Evolutionary conservation across 1,284 basidiomycete genomes (phyloP).

Genomic region (Grifola frondosa): DNA sequence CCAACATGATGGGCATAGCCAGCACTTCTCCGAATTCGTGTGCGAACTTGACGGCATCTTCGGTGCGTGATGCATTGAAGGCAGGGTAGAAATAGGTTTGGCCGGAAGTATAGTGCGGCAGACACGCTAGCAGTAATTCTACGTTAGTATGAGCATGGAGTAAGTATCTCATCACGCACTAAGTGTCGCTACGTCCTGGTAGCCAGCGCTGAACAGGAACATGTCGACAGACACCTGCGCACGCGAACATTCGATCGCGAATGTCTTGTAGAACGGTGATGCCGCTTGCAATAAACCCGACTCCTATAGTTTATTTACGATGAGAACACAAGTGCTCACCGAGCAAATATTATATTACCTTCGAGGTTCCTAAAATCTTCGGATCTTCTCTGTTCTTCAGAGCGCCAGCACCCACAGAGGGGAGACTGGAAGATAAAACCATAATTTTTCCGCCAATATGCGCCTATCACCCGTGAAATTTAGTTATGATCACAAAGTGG

Average conservation of each 20-base stretch:
- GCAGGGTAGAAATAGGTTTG: constrained; percentile 99
- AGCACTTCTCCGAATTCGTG: constrained; percentile 95
- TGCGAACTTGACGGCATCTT: constrained; percentile 97
- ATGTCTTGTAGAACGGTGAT: constrained; percentile 97
- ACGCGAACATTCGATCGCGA: constrained; percentile 97
- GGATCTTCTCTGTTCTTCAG: constrained; percentile 97
- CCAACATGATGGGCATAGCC: constrained; percentile 93
- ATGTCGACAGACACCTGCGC: constrained; percentile 98
- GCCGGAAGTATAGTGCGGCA: constrained; percentile 97
- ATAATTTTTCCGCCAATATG: constrained; percentile 96
- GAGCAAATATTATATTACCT: constrained; percentile 49
- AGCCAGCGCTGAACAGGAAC: constrained; percentile 94
- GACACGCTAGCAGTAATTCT: constrained; percentile 56
- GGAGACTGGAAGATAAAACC: constrained; percentile 85
- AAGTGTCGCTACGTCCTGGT: constrained; percentile 95
- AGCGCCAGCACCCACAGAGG: constrained; percentile 86
- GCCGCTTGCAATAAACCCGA: constrained; percentile 85
- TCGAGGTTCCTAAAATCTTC: constrained; percentile 92
- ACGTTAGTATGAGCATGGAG: not conserved
- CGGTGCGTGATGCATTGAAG: constrained; percentile 91
- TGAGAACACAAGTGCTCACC: not conserved
- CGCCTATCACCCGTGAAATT: constrained; percentile 51
- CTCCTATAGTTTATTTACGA: constrained; percentile 52
- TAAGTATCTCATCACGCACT: constrained; percentile 42
- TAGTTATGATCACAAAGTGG: constrained; percentile 7